Conservation (phyloP, 371 early-diverging fungal genomes). For the Polyrhizophydium stewartii region DNA sequence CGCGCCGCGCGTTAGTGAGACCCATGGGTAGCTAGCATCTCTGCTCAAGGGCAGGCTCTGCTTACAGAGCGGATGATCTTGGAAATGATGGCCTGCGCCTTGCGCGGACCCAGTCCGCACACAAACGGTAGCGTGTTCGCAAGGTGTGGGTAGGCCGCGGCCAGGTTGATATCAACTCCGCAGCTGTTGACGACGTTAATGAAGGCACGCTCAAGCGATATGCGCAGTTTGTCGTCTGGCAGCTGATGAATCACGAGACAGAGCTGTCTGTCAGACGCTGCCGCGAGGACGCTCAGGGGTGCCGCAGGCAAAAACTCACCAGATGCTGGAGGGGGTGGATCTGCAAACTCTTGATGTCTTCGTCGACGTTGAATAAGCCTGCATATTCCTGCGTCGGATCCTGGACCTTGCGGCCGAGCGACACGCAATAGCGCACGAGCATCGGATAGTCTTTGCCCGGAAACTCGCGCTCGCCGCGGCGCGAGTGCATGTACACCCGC, state of each 20-base stretch:
- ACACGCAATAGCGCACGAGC: conserved; percentile 82
- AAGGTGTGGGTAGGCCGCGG: conserved; percentile 62
- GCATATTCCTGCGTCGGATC: conserved; percentile 84
- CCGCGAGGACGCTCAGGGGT: too few relatives aligned
- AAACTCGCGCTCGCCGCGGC: conserved; percentile 70
- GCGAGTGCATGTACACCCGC: conserved; percentile 74
- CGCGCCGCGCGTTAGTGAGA: neutral
- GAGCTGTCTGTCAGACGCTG: neutral
- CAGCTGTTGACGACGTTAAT: conserved; percentile 76
- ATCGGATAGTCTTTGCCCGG: conserved; percentile 51
- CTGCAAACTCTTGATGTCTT: conserved; percentile 54
- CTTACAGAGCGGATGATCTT: conserved; percentile 16
- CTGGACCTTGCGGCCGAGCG: conserved; percentile 80
- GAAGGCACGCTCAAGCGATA: conserved; percentile 76
- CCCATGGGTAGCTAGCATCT: too few relatives aligned
- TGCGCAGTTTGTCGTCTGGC: conserved; percentile 61
- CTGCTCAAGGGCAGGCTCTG: too few relatives aligned
- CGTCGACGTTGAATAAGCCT: conserved; percentile 65
- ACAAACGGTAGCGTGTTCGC: conserved; percentile 80
- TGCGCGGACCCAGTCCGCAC: conserved; percentile 92
- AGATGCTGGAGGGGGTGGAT: conserved; percentile 75
- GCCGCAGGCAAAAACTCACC: conserved; percentile 44
- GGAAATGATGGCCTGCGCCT: conserved; percentile 55
- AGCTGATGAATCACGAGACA: conserved; percentile 26
- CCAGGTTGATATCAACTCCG: conserved; percentile 86